phyloP scores from a whole-genome alignment of 2,329 filamentous ascomycete species.

The Tolypocladium capitatum region DNA sequence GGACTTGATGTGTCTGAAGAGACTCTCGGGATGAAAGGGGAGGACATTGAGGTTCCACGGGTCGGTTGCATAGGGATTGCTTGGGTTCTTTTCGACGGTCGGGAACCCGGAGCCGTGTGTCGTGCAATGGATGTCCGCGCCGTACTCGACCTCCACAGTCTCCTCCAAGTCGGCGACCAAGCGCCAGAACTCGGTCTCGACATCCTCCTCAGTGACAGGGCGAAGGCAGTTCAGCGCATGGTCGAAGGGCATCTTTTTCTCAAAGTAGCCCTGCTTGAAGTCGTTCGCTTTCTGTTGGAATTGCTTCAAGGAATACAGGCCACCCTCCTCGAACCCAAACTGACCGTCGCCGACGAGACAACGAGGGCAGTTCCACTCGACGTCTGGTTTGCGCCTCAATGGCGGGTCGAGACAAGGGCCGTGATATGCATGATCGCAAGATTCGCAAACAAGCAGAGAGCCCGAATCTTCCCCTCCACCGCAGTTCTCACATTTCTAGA shows the following conservation, averaged over 20 bases:
- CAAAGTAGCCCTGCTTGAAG: conserved; percentile 91
- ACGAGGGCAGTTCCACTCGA: conserved; percentile 91
- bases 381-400: conserved; percentile 60
- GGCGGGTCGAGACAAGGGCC: conserved; percentile 81
- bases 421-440: conserved; percentile 81
- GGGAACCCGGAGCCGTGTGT: conserved; percentile 96
- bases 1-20: conserved; percentile 95
- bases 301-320: conserved; percentile 84
- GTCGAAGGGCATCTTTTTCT: conserved; percentile 79
- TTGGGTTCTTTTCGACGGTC: conserved; percentile 80
- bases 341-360: conserved; percentile 94
- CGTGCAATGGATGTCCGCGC: conserved; percentile 94
- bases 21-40: conserved; percentile 76
- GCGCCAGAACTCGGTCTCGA: conserved; percentile 94
- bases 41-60: conserved; percentile 94
- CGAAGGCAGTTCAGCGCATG: conserved; percentile 67
- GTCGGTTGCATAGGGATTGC: conserved; percentile 75
- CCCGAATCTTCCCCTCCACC: conserved; percentile 61
- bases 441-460: conserved; percentile 71
- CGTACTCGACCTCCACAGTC: conserved; percentile 95
- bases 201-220: conserved; percentile 83
- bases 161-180: conserved; percentile 88
- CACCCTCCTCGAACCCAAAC: conserved; percentile 94
- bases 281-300: conserved; percentile 93
- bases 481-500: conserved; percentile 68